These are phyloP conservation scores for Pseudoturritis turrita DNA, from an alignment of 345 rosid genomes.

Conservation along the genomic window DNA sequence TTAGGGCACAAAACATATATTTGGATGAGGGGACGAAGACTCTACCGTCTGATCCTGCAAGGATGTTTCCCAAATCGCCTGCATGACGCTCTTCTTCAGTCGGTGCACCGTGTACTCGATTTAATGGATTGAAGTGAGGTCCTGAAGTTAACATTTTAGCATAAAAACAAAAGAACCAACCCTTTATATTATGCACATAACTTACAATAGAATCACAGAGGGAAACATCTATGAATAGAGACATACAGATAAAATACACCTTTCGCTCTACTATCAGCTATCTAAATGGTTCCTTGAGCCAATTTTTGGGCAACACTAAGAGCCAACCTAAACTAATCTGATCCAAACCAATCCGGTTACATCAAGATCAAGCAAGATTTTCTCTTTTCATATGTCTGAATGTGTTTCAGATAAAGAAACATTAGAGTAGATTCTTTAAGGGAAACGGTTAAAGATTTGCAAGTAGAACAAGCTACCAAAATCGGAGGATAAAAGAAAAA, in stretches of 20 bases:
- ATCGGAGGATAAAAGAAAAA: not conserved
- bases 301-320: not conserved
- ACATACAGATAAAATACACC: too few relatives aligned
- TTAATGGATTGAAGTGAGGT: conserved; percentile 91
- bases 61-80: conserved; percentile 89
- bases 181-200: too few relatives aligned
- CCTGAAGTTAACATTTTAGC: conserved; percentile 36
- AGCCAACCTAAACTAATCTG: not conserved
- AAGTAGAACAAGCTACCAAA: not conserved
- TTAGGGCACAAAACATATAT: not conserved
- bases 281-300: not conserved
- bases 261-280: not conserved
- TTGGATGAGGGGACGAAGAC: not conserved
- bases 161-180: not conserved
- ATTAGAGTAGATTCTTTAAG: not conserved
- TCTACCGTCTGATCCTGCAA: conserved; percentile 74
- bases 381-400: not conserved
- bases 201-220: not conserved
- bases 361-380: not conserved
- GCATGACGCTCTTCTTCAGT: conserved; percentile 74
- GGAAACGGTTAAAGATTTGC: not conserved
- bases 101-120: conserved; percentile 80
- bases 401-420: not conserved
- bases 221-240: too few relatives aligned
- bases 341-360: not conserved